Conservation (phyloP, 2,329 filamentous ascomycete species). For the Pseudogymnoascus pannorum region DNA sequence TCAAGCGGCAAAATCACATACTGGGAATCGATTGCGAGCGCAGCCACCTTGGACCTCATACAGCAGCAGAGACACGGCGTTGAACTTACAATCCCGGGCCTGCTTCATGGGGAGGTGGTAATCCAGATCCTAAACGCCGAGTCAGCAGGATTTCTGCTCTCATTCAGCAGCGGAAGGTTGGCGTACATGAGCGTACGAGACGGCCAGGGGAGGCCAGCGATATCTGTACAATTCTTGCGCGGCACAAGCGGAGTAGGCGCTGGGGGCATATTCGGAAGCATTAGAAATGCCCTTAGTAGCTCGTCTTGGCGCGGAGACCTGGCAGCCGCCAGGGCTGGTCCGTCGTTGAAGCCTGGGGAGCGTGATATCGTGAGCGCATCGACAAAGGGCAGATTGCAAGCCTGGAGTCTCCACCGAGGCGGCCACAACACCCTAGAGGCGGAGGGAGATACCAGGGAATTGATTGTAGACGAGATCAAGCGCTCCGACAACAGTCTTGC, state of each 20-base stretch:
- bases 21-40: conserved; percentile 91
- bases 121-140: conserved; percentile 76
- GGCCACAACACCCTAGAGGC: conserved; percentile 70
- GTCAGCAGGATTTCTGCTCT: conserved; percentile 74
- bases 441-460: conserved; percentile 62
- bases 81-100: conserved; percentile 63
- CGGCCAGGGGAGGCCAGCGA: conserved; percentile 73
- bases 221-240: conserved; percentile 71
- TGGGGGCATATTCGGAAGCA: conserved; percentile 70
- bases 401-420: conserved; percentile 84
- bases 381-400: conserved; percentile 67
- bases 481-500: conserved; percentile 43
- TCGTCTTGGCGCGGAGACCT: conserved; percentile 68
- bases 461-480: conserved; percentile 56
- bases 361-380: conserved; percentile 77
- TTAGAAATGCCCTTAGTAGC: conserved; percentile 68
- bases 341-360: conserved; percentile 67
- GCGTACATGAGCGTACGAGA: conserved; percentile 84
- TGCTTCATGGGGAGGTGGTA: conserved; percentile 72
- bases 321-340: conserved; percentile 69
- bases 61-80: conserved; percentile 75
- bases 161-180: conserved; percentile 77
- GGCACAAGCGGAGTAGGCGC: conserved; percentile 46
- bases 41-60: conserved; percentile 75
- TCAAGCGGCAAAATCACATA: conserved; percentile 79